Percentiles rank a stretch among this genome's conserved stretches.
Evolutionary conservation across 1,284 basidiomycete genomes (phyloP).

Genomic region (Schizophyllum commune): DNA sequence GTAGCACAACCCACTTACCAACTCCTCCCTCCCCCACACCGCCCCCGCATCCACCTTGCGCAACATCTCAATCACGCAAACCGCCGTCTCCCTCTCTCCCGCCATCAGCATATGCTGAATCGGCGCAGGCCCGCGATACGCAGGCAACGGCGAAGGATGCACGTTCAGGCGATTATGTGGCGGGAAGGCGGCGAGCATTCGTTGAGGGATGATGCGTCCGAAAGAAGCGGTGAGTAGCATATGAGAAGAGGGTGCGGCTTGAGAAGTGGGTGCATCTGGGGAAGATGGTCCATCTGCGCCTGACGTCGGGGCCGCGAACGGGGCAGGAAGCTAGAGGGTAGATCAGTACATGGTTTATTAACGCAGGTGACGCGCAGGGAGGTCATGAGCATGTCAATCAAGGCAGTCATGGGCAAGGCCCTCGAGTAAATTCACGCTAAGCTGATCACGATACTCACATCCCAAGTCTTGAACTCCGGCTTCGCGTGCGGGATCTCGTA

Average conservation of each 20-base stretch:
- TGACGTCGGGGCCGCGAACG: constrained; percentile 24
- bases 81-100: constrained; percentile 55
- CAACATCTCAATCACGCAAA: constrained; percentile 62
- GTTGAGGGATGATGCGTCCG: constrained; percentile 75
- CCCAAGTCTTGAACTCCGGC: constrained; percentile 50
- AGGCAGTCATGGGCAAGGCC: no score
- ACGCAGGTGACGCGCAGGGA: no score
- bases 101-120: constrained; percentile 81
- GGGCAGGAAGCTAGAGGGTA: constrained; percentile 32
- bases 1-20: constrained; percentile 29
- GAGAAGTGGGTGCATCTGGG: constrained; percentile 1
- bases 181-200: constrained; percentile 61
- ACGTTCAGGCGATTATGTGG: constrained; percentile 73
- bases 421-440: not conserved
- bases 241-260: constrained; percentile 32
- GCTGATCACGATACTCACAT: constrained; percentile 26
- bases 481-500: constrained; percentile 51
- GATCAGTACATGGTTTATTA: no score
- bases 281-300: not conserved
- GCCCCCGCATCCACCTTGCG: constrained; percentile 57
- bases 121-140: constrained; percentile 88
- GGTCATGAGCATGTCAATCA: no score
- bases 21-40: constrained; percentile 39
- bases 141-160: constrained; percentile 85
- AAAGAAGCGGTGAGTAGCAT: constrained; percentile 89